Conservation (phyloP, 805 yeast species). For the Schizosaccharomyces osmophilus region DNA sequence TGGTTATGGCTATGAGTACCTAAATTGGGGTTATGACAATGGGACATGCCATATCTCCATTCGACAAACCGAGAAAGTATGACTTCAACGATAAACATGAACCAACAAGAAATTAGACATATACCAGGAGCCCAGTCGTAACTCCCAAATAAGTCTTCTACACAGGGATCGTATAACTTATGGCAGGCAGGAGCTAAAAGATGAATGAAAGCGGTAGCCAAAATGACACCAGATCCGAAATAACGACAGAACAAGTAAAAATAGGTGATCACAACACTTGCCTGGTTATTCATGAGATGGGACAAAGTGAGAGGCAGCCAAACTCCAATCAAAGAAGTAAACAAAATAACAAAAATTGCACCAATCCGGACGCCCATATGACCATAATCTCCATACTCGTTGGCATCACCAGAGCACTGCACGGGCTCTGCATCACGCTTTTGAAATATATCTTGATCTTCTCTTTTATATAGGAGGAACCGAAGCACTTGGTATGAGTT, state of each 20-base stretch:
- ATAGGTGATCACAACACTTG: constrained; percentile 5
- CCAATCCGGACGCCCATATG: constrained; percentile 26
- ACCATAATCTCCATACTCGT: constrained; percentile 19
- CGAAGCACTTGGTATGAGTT: too few relatives aligned
- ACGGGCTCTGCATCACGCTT: not conserved
- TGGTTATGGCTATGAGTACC: not conserved
- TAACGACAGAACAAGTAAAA: constrained; percentile 8
- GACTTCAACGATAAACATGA: constrained; percentile 24
- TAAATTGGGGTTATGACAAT: constrained; percentile 9
- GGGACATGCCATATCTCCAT: constrained; percentile 14
- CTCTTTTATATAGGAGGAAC: not conserved
- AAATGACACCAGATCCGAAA: constrained; percentile 48
- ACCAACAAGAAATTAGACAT: constrained; percentile 19
- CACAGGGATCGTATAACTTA: constrained; percentile 14
- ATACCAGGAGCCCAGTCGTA: constrained; percentile 36
- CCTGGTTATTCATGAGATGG: constrained; percentile 7
- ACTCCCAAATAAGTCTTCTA: constrained; percentile 23
- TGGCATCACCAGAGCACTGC: constrained; percentile 5
- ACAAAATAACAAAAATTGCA: constrained; percentile 34
- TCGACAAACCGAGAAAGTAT: constrained; percentile 21
- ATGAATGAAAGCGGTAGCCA: constrained; percentile 44
- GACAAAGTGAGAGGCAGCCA: constrained; percentile 20
- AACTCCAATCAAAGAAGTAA: constrained; percentile 20
- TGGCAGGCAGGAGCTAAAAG: constrained; percentile 7
- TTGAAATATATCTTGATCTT: not conserved